Evolutionary conservation across 2,329 filamentous ascomycete species (phyloP).

Genomic region (Trichophaea hybrida): DNA sequence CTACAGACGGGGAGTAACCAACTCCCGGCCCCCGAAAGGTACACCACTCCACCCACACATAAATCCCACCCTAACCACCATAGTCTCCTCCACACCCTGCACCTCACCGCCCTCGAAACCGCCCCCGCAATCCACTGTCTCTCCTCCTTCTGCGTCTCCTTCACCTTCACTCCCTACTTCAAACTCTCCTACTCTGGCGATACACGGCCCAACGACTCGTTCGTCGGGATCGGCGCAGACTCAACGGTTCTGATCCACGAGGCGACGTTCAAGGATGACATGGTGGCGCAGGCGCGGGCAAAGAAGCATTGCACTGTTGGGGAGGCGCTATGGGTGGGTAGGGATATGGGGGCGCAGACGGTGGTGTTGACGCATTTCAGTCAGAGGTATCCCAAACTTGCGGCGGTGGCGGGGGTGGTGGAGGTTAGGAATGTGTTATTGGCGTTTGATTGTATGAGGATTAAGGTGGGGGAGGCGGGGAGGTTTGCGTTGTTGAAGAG

Average conservation of each 20-base stretch:
- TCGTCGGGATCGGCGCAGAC: conserved; percentile 55
- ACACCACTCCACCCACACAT: conserved; percentile 31
- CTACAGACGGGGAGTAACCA: conserved; percentile 43
- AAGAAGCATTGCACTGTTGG: conserved; percentile 85
- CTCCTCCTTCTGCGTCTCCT: conserved; percentile 34
- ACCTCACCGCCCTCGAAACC: conserved; percentile 32
- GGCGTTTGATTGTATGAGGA: conserved; percentile 62
- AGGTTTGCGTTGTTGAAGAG: conserved; percentile 49
- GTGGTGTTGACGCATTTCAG: conserved; percentile 89
- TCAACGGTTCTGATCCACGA: conserved; percentile 85
- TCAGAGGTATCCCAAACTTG: conserved; percentile 75
- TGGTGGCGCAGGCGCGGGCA: conserved; percentile 58
- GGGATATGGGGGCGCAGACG: conserved; percentile 61
- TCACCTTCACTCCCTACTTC: conserved; percentile 56
- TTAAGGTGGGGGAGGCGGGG: conserved; percentile 55
- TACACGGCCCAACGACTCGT: conserved; percentile 61
- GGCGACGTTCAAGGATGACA: conserved; percentile 85
- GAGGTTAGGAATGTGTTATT: background rate
- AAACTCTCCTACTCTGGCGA: conserved; percentile 90
- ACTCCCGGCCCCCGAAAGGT: conserved; percentile 44
- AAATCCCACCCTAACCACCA: conserved; percentile 23
- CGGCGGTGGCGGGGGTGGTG: conserved; percentile 35
- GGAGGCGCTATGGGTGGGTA: conserved; percentile 67
- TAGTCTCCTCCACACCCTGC: background rate
- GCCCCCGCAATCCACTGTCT: conserved; percentile 25